Percentiles rank a stretch among this genome's conserved stretches.
These are phyloP conservation scores for Pseudoturritis turrita DNA, from an alignment of 345 rosid species.

Conservation along the genomic window DNA sequence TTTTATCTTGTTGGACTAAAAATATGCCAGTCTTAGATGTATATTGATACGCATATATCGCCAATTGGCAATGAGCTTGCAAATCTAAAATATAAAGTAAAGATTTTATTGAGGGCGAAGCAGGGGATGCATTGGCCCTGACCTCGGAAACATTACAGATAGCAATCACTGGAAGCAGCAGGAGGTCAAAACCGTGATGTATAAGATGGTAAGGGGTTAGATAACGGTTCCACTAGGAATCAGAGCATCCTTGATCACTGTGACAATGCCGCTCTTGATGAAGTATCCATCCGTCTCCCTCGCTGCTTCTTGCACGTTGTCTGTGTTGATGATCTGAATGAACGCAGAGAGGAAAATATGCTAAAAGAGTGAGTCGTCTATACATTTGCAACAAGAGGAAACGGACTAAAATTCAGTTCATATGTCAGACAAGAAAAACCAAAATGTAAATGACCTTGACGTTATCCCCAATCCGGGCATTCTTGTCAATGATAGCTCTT, in stretches of 20 bases:
- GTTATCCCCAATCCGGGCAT: slow-evolving; percentile 82
- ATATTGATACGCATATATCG: background rate
- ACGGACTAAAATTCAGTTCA: background rate
- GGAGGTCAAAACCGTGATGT: background rate
- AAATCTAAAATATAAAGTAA: background rate
- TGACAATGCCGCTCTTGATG: slow-evolving; percentile 95
- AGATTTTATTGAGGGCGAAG: slow-evolving; percentile 16
- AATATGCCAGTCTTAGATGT: background rate
- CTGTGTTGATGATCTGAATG: slow-evolving; percentile 69
- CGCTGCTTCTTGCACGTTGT: slow-evolving; percentile 91
- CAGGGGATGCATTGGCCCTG: background rate
- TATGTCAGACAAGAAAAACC: no score
- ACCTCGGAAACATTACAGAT: slow-evolving; percentile 11
- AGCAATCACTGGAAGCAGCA: slow-evolving; percentile 8
- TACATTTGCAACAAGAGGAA: background rate
- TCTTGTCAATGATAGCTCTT: slow-evolving; percentile 94
- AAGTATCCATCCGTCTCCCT: slow-evolving; percentile 95
- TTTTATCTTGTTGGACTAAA: background rate
- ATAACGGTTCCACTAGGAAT: slow-evolving; percentile 86
- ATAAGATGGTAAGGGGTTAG: slow-evolving; percentile 16
- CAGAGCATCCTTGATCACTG: slow-evolving; percentile 91
- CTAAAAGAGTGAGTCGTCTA: background rate
- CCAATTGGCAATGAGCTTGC: background rate
- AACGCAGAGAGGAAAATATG: background rate
- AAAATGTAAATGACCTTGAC: slow-evolving; percentile 54